Conservation (phyloP, 805 yeast species). For the Ogataea trehaloabstinens region DNA sequence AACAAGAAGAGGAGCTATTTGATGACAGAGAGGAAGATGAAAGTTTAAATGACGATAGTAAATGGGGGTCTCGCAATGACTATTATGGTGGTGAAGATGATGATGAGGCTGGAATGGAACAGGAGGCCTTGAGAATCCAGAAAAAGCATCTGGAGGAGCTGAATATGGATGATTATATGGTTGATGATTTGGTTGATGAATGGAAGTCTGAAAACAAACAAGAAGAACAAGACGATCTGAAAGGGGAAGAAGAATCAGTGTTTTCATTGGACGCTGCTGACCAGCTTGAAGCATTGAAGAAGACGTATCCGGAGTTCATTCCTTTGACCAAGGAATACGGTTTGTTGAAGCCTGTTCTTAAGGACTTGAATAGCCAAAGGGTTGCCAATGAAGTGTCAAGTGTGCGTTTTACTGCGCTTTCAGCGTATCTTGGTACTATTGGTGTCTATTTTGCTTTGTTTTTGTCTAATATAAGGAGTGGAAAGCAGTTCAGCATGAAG, state of each 20-base stretch:
- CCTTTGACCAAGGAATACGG: slow-evolving; percentile 69
- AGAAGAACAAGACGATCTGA: slow-evolving; percentile 41
- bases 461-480: slow-evolving; percentile 50
- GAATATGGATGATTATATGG: slow-evolving; percentile 70
- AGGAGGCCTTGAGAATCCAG: slow-evolving; percentile 85
- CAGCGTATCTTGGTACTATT: slow-evolving; percentile 77
- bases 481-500: slow-evolving; percentile 59
- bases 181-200: slow-evolving; percentile 75
- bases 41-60: slow-evolving; percentile 28
- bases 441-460: slow-evolving; percentile 77
- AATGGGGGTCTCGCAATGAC: slow-evolving; percentile 44
- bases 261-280: slow-evolving; percentile 51
- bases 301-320: slow-evolving; percentile 77
- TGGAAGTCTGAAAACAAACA: slow-evolving; percentile 54
- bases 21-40: slow-evolving; percentile 36
- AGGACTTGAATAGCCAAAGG: slow-evolving; percentile 31
- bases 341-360: slow-evolving; percentile 41
- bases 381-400: slow-evolving; percentile 35
- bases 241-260: slow-evolving; percentile 40
- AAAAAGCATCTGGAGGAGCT: slow-evolving; percentile 74
- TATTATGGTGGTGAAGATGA: slow-evolving; percentile 64
- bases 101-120: slow-evolving; percentile 75
- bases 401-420: slow-evolving; percentile 66
- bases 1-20: slow-evolving; percentile 46
- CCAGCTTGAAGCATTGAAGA: slow-evolving; percentile 50